These are phyloP conservation scores for Fraxinus nigra DNA, from an alignment of 305 asterid species.

Conservation along the genomic window DNA sequence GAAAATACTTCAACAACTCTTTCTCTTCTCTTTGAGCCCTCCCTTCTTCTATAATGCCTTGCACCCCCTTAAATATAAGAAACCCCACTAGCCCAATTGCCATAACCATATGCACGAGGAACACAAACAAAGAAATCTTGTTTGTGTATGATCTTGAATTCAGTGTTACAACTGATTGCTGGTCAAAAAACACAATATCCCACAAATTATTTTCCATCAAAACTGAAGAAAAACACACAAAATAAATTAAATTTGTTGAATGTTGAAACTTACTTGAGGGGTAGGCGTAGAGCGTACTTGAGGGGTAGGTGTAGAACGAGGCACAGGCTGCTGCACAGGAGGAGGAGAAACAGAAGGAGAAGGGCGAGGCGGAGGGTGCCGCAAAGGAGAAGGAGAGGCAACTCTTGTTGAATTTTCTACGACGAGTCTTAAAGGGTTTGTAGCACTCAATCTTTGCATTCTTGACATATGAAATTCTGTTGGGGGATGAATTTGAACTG, in stretches of 20 bases:
- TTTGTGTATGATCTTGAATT: slow-evolving; percentile 82
- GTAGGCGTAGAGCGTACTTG: slow-evolving; percentile 51
- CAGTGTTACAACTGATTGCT: slow-evolving; percentile 54
- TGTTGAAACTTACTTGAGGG: slow-evolving; percentile 34
- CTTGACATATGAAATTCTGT: slow-evolving; percentile 42
- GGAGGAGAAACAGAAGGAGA: slow-evolving; percentile 6
- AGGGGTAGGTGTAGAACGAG: slow-evolving; percentile 57
- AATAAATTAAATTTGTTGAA: not conserved
- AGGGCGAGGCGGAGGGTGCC: slow-evolving; percentile 7
- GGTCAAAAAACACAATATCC: slow-evolving; percentile 18
- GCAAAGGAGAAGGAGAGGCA: slow-evolving; percentile 49
- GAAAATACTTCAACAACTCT: slow-evolving; percentile 53
- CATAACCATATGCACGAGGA: slow-evolving; percentile 54
- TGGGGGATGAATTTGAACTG: slow-evolving; percentile 43
- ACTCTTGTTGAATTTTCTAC: slow-evolving; percentile 70
- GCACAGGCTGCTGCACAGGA: slow-evolving; percentile 20
- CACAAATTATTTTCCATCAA: slow-evolving; percentile 2
- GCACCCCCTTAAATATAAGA: slow-evolving; percentile 67
- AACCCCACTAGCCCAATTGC: slow-evolving; percentile 69
- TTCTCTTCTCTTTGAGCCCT: slow-evolving; percentile 42
- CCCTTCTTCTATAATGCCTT: slow-evolving; percentile 62
- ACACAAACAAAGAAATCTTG: slow-evolving; percentile 67
- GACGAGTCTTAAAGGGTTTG: slow-evolving; percentile 78
- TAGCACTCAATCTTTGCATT: slow-evolving; percentile 70
- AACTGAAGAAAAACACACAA: slow-evolving; percentile 1